Evolutionary conservation across 306 rosid species (phyloP), one percentile per base, ranked within the genome.

Genomic region (Echinosophora koreensis): DNA sequence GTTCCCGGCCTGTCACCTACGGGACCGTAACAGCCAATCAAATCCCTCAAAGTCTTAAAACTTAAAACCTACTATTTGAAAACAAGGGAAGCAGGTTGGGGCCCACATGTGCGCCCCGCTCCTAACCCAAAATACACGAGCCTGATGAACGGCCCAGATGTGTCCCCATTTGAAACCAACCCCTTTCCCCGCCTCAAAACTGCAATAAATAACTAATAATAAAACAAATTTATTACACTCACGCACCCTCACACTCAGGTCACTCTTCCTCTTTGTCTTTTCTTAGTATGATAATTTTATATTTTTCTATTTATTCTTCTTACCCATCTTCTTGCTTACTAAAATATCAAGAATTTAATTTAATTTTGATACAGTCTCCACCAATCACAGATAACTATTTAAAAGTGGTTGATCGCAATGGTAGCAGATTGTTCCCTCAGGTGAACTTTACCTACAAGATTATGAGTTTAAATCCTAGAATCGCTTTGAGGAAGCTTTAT

Each of bases 111-210:
- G 75, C 59, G 7, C 82, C 90, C 82, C 91, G 90, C 96, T 86
- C 96, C 74, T 30, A 4, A 8, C 3, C 89, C 81, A 85, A 87
- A 87, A 87, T 82, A 68, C 52, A 77, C 84, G 79, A 69, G 77
- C 86, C 75, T 42, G 22, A 42, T 79, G 78, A 76, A 89, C 93
- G 97, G 98, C 37, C 80, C 71, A 22, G 95, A 92, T 88, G 12
- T 13, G 1, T 10, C 63, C 8, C 1, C 69, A 83, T 84, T 93
- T 93, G 83, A 90, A 95, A 90, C 84, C 15, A 35, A 9, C 81
- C 60, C 50, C 54, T 69, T 83, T 85, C 93, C 96, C 95, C 97
- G 92, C 95, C 88, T 80, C 64, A 63, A 72, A 34, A 74, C 62
- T 42, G 71, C 41, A 72, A 78, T 79, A 73, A 77, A 64, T 73